Evolutionary conservation across 2,329 filamentous ascomycete genomes (phyloP).

Genomic region (Sphaerulina musiva): DNA sequence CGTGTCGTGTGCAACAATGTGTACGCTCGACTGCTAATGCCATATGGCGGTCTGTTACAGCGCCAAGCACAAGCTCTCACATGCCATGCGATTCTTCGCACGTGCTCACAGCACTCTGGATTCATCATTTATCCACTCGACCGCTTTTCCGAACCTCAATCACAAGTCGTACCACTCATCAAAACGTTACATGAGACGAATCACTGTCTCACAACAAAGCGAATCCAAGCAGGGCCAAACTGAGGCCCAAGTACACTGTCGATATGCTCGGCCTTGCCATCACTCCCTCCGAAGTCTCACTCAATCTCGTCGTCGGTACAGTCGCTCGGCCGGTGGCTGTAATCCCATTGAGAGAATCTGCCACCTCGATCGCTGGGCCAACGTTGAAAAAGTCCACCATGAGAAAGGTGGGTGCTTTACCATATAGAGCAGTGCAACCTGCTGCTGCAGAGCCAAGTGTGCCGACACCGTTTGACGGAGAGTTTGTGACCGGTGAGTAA

Average conservation of each 20-base stretch:
- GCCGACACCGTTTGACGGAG: slow-evolving; percentile 35
- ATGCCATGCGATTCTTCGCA: no score
- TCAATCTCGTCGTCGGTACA: slow-evolving; percentile 8
- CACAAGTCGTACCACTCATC: slow-evolving; percentile 9
- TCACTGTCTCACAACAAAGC: slow-evolving; percentile 16
- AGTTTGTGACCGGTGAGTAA: slow-evolving; percentile 39
- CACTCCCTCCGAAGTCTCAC: slow-evolving; percentile 12
- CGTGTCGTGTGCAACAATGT: slow-evolving; percentile 4
- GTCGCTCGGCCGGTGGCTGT: slow-evolving; percentile 13
- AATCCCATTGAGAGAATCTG: slow-evolving; percentile 37
- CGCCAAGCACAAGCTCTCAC: no score
- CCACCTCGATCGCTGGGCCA: slow-evolving; percentile 39
- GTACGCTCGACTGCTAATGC: not conserved
- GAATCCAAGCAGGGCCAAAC: slow-evolving; percentile 16
- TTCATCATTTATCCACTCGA: not conserved
- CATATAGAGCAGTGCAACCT: slow-evolving; percentile 37
- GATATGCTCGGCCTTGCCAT: slow-evolving; percentile 6
- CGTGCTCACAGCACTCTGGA: no score
- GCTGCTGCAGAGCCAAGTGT: slow-evolving; percentile 41
- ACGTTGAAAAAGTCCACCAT: slow-evolving; percentile 44
- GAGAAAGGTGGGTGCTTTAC: slow-evolving; percentile 38
- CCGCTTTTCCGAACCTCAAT: slow-evolving; percentile 2
- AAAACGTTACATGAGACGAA: slow-evolving; percentile 7
- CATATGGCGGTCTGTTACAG: slow-evolving; percentile 2
- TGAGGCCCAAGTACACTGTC: slow-evolving; percentile 15